Base-by-base conservation (phyloP, 2,329 filamentous ascomycete genomes). In the Neofusicoccum kwambonambiense region DNA sequence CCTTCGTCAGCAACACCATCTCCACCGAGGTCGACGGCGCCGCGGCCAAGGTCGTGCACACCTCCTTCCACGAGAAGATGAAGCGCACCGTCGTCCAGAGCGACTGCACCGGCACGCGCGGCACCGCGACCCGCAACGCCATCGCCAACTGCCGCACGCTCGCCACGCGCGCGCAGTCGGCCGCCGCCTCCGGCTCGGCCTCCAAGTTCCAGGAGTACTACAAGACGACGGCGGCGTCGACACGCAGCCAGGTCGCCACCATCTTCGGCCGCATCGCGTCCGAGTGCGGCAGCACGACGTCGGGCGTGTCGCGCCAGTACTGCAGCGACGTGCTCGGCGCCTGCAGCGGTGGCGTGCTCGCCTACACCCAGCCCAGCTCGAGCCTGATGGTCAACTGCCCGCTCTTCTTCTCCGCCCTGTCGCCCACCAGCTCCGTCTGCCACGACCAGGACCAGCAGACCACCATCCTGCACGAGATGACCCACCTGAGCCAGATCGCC, bases 391-490 rank as follows among this genome's bases (percentile, higher is more conserved):
- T 84, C 64, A 88, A 89, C 78, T 90, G 88, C 76, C 79, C 81
- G 15, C 74, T 86, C 22, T 88, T 83, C 77, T 90, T 88, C 78
- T 82, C 72, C 50, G 77, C 74, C 13, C 80, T 90, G 7, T 79
- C 84, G 0, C 78, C 80, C 1, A 65, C 86, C 34, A 77, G 82
- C 7, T 69, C 68, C 8, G 76, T 72, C 1, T 91, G 89, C 78
- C 86, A 90, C 72, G 82, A 70, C 2, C 88, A 90, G 76, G 88
- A 90, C 71, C 86, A 88, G 77, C 86, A 85, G 2, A 88, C 84
- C 9, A 90, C 88, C 13, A 82, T 82, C 37, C 74, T 91, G 15
- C 89, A 91, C 71, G 89, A 91, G 80, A 79, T 83, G 69, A 89
- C 88, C 8, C 89, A 90, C 71, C 80, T 83, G n/a, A 76, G 82